Evolutionary conservation across 345 rosid species (phyloP).

Genomic region (Populus ilicifolia): DNA sequence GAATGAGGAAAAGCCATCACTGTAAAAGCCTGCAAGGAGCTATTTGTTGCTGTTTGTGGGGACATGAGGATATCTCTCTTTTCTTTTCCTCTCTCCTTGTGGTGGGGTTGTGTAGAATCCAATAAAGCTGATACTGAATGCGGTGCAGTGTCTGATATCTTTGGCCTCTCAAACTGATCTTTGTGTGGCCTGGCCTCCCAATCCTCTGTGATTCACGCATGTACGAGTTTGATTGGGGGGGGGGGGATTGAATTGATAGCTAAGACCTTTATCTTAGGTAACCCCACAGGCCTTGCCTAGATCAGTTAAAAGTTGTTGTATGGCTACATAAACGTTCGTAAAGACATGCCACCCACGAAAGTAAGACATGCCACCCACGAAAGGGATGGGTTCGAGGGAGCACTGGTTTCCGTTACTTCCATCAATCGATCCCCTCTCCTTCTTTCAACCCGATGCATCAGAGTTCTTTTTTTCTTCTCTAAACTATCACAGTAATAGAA

Average conservation of each 20-base stretch:
- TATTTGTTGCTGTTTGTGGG: constrained; percentile 37
- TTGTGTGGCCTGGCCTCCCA: background rate
- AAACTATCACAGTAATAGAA: no score
- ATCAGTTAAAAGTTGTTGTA: background rate
- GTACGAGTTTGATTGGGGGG: background rate
- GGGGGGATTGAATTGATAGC: background rate
- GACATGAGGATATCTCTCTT: constrained; percentile 20
- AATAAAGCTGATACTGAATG: constrained; percentile 29
- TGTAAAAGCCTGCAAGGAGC: constrained; percentile 43
- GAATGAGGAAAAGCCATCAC: constrained; percentile 30
- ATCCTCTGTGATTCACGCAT: background rate
- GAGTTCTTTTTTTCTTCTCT: no score
- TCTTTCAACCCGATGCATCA: background rate
- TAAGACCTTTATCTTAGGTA: background rate
- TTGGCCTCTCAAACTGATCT: background rate
- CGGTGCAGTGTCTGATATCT: constrained; percentile 11
- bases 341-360: background rate
- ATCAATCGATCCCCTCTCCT: background rate
- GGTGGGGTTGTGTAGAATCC: constrained; percentile 28
- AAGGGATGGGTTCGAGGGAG: constrained; percentile 11
- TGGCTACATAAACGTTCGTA: background rate
- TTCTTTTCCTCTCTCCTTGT: background rate
- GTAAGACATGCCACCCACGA: background rate
- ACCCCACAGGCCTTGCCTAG: constrained; percentile 14
- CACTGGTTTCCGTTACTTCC: constrained; percentile 3